Percentiles rank a stretch among this genome's conserved stretches.
phyloP scores from a whole-genome alignment of 768 basidiomycete genomes.

The Suillus plorans region DNA sequence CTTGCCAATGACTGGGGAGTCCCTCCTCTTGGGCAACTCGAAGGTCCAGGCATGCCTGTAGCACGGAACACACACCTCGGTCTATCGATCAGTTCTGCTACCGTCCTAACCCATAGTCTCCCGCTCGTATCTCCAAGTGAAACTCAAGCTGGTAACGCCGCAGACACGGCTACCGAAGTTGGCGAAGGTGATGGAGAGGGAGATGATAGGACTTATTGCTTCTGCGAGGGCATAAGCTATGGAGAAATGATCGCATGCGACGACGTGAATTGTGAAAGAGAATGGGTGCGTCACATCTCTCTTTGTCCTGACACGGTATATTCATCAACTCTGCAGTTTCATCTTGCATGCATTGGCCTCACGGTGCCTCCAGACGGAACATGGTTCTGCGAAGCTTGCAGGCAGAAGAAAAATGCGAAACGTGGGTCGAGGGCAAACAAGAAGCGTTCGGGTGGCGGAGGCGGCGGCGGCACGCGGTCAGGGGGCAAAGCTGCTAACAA shows the following conservation, averaged over 20 bases:
- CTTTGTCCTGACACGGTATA: slow-evolving; percentile 9
- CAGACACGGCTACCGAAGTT: slow-evolving; percentile 44
- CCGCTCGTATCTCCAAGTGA: slow-evolving; percentile 29
- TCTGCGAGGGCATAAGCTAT: slow-evolving; percentile 81
- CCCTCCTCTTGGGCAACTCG: slow-evolving; percentile 55
- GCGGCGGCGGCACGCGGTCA: slow-evolving; percentile 24
- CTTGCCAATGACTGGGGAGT: slow-evolving; percentile 48
- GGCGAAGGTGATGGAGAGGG: slow-evolving; percentile 53
- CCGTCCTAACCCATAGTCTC: slow-evolving; percentile 24
- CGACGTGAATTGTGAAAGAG: slow-evolving; percentile 70
- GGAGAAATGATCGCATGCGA: slow-evolving; percentile 98
- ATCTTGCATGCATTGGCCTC: slow-evolving; percentile 73
- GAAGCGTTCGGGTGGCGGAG: slow-evolving; percentile 40
- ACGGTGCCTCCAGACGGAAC: slow-evolving; percentile 62
- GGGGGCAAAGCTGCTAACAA: slow-evolving; percentile 30
- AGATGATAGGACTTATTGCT: slow-evolving; percentile 73
- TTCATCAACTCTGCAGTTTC: slow-evolving; percentile 54
- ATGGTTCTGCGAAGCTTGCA: slow-evolving; percentile 78
- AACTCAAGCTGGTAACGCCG: slow-evolving; percentile 36
- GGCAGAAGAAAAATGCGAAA: slow-evolving; percentile 47
- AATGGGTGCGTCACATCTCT: slow-evolving; percentile 71
- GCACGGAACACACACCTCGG: slow-evolving; percentile 38
- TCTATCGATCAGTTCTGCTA: slow-evolving; percentile 24
- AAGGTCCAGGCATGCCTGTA: slow-evolving; percentile 80
- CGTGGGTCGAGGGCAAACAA: slow-evolving; percentile 54